A percentile compares a stretch with the other conserved stretches of the same genome.
Conservation (phyloP, 2,329 filamentous ascomycete genomes). For the Claviceps arundinis region DNA sequence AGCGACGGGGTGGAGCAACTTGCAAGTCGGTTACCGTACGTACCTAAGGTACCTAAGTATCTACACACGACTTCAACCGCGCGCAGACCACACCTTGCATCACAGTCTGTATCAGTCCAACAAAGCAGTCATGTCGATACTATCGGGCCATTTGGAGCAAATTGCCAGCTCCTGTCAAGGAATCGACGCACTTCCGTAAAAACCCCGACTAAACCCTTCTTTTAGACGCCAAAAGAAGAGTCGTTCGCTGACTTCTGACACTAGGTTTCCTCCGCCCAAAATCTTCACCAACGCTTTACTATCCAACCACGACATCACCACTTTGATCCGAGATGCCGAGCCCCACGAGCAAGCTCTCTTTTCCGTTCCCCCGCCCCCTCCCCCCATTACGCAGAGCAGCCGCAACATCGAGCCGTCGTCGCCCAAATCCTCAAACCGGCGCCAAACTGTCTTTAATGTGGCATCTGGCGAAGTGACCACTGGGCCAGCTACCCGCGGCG, state of each 20-base stretch:
- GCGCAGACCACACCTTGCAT: neutral
- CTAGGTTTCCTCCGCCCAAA: slow-evolving; percentile 76
- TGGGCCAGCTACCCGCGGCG: slow-evolving; percentile 30
- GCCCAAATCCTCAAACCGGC: slow-evolving; percentile 29
- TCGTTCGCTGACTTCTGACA: slow-evolving; percentile 2
- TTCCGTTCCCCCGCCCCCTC: slow-evolving; percentile 68
- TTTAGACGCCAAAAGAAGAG: neutral
- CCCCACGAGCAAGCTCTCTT: slow-evolving; percentile 89
- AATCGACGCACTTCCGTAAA: slow-evolving; percentile 60
- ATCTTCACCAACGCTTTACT: slow-evolving; percentile 93
- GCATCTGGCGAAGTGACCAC: slow-evolving; percentile 49
- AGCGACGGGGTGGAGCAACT: no score
- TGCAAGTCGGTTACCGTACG: no score
- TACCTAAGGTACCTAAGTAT: no score
- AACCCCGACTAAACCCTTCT: neutral
- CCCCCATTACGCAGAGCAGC: slow-evolving; percentile 27
- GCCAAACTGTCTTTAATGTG: slow-evolving; percentile 55
- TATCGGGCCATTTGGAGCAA: slow-evolving; percentile 61
- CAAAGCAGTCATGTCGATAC: slow-evolving; percentile 46
- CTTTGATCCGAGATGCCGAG: slow-evolving; percentile 89
- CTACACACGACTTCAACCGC: no score
- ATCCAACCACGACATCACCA: slow-evolving; percentile 79
- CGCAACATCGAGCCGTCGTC: slow-evolving; percentile 24
- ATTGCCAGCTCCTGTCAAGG: slow-evolving; percentile 64
- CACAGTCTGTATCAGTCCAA: neutral